phyloP scores from a whole-genome alignment of 2,329 filamentous ascomycete species.

The Curvularia sp. region DNA sequence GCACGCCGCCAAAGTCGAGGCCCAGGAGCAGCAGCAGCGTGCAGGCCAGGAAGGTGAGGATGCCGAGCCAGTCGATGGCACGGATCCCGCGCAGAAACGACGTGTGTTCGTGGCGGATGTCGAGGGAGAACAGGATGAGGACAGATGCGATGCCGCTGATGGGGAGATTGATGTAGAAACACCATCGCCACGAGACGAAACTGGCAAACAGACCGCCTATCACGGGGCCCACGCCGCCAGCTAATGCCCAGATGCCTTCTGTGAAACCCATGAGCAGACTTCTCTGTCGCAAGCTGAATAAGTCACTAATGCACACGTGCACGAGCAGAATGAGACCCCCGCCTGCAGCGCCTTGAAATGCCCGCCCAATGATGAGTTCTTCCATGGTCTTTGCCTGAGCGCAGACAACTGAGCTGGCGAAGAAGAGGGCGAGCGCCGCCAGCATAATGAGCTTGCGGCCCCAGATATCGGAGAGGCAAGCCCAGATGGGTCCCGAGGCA shows the following conservation, averaged over 20 bases:
- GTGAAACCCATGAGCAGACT: constrained; percentile 61
- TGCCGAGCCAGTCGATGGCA: constrained; percentile 64
- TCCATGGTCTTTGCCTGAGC: constrained; percentile 64
- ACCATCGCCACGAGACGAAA: constrained; percentile 60
- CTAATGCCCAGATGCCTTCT: constrained; percentile 63
- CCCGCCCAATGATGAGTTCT: constrained; percentile 67
- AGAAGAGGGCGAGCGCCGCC: constrained; percentile 62
- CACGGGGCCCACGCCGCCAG: constrained; percentile 61
- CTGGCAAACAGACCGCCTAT: constrained; percentile 61
- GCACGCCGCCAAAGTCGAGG: constrained; percentile 62
- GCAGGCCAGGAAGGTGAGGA: constrained; percentile 59
- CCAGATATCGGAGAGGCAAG: constrained; percentile 66
- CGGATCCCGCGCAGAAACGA: constrained; percentile 57
- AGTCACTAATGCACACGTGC: constrained; percentile 69
- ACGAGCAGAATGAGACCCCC: constrained; percentile 68
- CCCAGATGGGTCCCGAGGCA: constrained; percentile 74
- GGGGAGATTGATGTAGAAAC: constrained; percentile 64
- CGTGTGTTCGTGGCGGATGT: constrained; percentile 64
- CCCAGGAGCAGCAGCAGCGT: constrained; percentile 62
- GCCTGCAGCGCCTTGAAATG: constrained; percentile 69
- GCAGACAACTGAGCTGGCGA: constrained; percentile 67
- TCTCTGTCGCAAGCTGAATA: constrained; percentile 65
- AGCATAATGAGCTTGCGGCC: constrained; percentile 64
- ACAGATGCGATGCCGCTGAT: constrained; percentile 59
- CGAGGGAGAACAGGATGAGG: constrained; percentile 60